These are phyloP conservation scores for Dioscorea zingiberensis DNA, from an alignment of 106 monocot genomes.

Conservation along the genomic window DNA sequence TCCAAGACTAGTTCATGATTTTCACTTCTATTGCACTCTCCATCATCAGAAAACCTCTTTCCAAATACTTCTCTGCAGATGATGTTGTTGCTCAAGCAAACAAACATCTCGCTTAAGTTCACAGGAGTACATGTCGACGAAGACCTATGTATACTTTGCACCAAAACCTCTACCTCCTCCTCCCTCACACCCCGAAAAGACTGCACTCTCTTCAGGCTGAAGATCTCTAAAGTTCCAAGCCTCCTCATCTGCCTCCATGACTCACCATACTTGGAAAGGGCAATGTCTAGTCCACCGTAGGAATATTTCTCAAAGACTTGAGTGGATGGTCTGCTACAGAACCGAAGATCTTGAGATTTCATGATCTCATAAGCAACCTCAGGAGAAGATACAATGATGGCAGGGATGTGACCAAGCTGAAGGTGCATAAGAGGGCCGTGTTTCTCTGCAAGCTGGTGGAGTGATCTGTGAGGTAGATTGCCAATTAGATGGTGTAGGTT, in stretches of 20 bases:
- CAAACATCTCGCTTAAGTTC: slow-evolving; percentile 25
- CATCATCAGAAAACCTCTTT: background rate
- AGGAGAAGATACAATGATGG: slow-evolving; percentile 12
- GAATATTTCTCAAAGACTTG: background rate
- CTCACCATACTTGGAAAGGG: slow-evolving; percentile 4
- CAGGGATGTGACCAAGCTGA: slow-evolving; percentile 8
- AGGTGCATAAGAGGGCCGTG: too few relatives aligned
- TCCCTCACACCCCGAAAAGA: background rate
- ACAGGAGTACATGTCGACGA: background rate
- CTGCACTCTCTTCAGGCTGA: too few relatives aligned
- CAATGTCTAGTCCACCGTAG: slow-evolving; percentile 2
- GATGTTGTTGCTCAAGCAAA: slow-evolving; percentile 8
- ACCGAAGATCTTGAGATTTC: slow-evolving; percentile 11
- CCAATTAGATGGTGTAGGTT: too few relatives aligned
- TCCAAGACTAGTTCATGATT: slow-evolving; percentile 14
- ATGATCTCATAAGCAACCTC: slow-evolving; percentile 6
- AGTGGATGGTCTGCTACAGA: background rate
- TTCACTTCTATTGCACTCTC: slow-evolving; percentile 3
- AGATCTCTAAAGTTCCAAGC: slow-evolving; percentile 1
- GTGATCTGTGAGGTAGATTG: too few relatives aligned
- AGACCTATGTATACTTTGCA: background rate
- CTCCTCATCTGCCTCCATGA: slow-evolving; percentile 11
- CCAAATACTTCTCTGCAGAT: too few relatives aligned
- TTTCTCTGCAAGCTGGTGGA: too few relatives aligned
- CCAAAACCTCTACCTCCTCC: slow-evolving; percentile 3